Evolutionary conservation across 78 protist genomes (phyloP).

Genomic region (Polysphondylium violaceum): DNA sequence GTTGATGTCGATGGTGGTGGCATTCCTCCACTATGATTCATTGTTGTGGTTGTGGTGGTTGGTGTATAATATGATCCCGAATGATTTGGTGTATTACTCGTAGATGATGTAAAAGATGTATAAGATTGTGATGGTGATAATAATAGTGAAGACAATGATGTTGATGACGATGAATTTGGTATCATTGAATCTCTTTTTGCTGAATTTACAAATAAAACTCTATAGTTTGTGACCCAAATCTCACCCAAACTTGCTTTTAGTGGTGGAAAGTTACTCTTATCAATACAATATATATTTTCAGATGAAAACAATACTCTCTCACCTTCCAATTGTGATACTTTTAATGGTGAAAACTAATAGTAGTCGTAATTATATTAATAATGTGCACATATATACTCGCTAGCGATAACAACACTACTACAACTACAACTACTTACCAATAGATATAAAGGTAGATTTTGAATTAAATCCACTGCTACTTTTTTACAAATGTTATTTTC

Average conservation of each 20-base stretch:
- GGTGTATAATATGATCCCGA: background rate
- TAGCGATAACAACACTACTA: background rate
- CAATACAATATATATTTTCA: slow-evolving; percentile 56
- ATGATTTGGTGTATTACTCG: background rate
- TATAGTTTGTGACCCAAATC: slow-evolving; percentile 67
- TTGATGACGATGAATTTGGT: slow-evolving; percentile 39
- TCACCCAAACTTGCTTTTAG: slow-evolving; percentile 52
- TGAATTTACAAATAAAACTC: slow-evolving; percentile 65
- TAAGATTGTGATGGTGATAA: background rate
- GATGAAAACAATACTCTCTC: slow-evolving; percentile 40
- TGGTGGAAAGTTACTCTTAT: slow-evolving; percentile 73
- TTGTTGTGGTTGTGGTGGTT: background rate
- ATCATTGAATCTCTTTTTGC: background rate
- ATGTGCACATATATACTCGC: background rate
- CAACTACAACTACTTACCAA: slow-evolving; percentile 6
- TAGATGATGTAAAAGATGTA: background rate
- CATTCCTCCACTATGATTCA: background rate
- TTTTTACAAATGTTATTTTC: slow-evolving; percentile 51
- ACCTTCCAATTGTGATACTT: slow-evolving; percentile 37
- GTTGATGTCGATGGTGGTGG: background rate
- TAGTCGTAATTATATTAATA: too few species aligned
- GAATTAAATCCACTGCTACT: slow-evolving; percentile 64
- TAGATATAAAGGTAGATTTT: slow-evolving; percentile 43
- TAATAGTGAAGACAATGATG: slow-evolving; percentile 8
- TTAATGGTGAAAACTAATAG: slow-evolving; percentile 43